Conservation (phyloP, 352 stramenopile genomes). For the Thalassiosira hispida region DNA sequence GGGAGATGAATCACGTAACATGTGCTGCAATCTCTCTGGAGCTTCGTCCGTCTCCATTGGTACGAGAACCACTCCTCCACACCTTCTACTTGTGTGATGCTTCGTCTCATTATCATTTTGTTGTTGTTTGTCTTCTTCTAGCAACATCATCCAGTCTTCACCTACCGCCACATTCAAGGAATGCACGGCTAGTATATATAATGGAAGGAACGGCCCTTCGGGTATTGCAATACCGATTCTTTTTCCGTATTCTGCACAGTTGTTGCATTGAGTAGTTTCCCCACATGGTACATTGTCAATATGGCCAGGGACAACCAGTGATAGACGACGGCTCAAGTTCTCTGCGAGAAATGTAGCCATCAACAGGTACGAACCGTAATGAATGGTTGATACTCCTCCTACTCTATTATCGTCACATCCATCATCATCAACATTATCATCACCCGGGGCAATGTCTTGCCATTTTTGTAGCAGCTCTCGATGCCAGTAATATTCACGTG, state of each 20-base stretch:
- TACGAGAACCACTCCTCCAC: slow-evolving; percentile 42
- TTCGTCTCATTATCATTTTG: not conserved
- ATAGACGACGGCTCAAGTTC: slow-evolving; percentile 10
- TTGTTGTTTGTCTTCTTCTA: slow-evolving; percentile 11
- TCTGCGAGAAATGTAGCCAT: slow-evolving; percentile 17
- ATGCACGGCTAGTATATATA: slow-evolving; percentile 71
- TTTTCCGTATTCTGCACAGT: not conserved
- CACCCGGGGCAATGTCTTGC: not conserved
- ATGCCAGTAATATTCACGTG: slow-evolving; percentile 30
- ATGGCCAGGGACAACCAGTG: not conserved
- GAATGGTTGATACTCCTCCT: slow-evolving; percentile 15
- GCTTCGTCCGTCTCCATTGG: slow-evolving; percentile 77
- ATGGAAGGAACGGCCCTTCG: slow-evolving; percentile 75
- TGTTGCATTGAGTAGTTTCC: not conserved
- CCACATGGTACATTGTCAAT: not conserved
- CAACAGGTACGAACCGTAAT: slow-evolving; percentile 28
- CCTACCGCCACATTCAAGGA: slow-evolving; percentile 56
- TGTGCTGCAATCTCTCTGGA: slow-evolving; percentile 58
- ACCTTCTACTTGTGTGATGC: not conserved
- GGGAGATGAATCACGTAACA: slow-evolving; percentile 64
- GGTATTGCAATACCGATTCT: slow-evolving; percentile 74
- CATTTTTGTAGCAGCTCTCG: slow-evolving; percentile 24
- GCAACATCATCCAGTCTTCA: slow-evolving; percentile 14
- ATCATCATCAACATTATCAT: not conserved
- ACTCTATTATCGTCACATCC: not conserved